Base-by-base conservation (phyloP, 2,329 filamentous ascomycete species). In the Diaporthe sp. region DNA sequence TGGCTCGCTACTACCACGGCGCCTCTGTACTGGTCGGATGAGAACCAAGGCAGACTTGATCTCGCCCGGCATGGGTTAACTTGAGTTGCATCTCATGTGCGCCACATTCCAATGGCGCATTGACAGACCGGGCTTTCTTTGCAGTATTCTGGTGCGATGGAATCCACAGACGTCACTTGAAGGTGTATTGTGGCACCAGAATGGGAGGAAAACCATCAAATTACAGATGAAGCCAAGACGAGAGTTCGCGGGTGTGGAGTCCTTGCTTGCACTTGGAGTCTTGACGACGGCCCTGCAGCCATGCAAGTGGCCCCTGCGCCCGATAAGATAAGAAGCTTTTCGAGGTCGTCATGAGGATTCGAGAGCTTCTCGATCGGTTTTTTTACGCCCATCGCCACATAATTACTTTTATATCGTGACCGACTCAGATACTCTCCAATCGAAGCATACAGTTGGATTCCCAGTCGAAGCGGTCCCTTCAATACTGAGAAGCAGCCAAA, bases 281-380 rank as follows among this genome's bases (percentile, higher is more conserved):
- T 28, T 1, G 38, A 42, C 15, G 38, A 25, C 38, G 22, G 38
- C 58, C 58, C 50, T 25, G n/a, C 19, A 17, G 15, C 17, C 25
- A 64, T n/a, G 28, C 25, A 30, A 52, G 64, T 54, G 64, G 33
- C 30, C 64, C 47, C 47, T 54, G 35, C 54, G 19, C 12, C 57
- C 57, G 72, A 74, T 74, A 74, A 74, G 72, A 74, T 74, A 74
- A 74, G 72, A 19, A 71, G 25, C 66, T 71, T 74, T 74, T 74
- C 33, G 71, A 69, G 40, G n/a, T 55, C 57, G 45, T 72, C 70
- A 64, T 64, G 45, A 25, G 64, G 47, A 28, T 73, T 50, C 50
- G 19, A 50, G 52, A 69, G 28, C 28, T 50, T 33, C 50, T 38
- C 5, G 22, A 28, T 40, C 50, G 25, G 33, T 25, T n/a, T 3